phyloP scores from a whole-genome alignment of 1,139 yeast species.

The Spencermartinsiella ligniputridi region DNA sequence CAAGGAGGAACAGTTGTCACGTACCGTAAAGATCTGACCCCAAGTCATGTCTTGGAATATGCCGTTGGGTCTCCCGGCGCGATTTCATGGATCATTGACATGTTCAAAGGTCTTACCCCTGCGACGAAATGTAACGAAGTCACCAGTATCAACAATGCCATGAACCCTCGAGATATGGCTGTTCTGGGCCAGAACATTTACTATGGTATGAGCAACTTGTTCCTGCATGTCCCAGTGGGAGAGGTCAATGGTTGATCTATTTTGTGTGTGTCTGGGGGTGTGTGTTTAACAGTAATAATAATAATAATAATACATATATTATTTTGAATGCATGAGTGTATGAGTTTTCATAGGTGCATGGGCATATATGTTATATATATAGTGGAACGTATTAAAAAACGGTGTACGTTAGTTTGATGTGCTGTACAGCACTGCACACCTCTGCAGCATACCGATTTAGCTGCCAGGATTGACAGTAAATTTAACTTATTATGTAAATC shows the following conservation, averaged over 20 bases:
- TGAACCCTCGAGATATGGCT: background rate
- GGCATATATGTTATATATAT: too few relatives aligned
- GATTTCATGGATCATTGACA: slow-evolving; percentile 16
- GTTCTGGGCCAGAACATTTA: background rate
- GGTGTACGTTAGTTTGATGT: too few relatives aligned
- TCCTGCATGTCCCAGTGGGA: background rate
- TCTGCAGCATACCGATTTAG: too few relatives aligned
- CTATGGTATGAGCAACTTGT: slow-evolving; percentile 1
- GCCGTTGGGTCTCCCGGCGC: slow-evolving; percentile 13
- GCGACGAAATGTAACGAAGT: background rate
- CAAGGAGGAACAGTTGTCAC: slow-evolving; percentile 24
- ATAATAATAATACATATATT: too few relatives aligned
- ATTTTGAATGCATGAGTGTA: too few relatives aligned
- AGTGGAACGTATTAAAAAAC: background rate
- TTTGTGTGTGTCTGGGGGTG: too few relatives aligned
- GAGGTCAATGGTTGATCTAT: background rate
- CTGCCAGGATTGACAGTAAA: too few relatives aligned
- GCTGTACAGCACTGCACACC: too few relatives aligned
- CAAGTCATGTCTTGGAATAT: slow-evolving; percentile 17
- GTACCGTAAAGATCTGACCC: slow-evolving; percentile 19
- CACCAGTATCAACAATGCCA: background rate
- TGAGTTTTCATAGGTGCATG: too few relatives aligned
- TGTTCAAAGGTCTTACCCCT: slow-evolving; percentile 12
- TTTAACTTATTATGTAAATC: too few relatives aligned
- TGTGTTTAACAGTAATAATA: too few relatives aligned